Conservation (phyloP, 352 stramenopile species). For the Globisporangium nagaii region DNA sequence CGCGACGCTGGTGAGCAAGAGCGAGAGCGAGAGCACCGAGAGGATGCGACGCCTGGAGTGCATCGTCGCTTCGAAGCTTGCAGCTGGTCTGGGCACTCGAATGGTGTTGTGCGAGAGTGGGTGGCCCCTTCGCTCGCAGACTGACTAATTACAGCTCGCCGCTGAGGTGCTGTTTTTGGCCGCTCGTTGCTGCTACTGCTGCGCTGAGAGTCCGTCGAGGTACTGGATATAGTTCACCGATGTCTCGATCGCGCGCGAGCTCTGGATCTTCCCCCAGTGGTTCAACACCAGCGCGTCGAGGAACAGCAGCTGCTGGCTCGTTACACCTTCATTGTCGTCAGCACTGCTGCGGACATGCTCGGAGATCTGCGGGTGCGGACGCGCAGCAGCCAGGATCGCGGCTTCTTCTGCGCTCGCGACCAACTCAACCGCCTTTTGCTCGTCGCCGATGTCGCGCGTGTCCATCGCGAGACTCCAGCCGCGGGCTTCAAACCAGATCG, state of each 20-base stretch:
- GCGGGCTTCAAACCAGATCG: constrained; percentile 65
- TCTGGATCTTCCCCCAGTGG: constrained; percentile 36
- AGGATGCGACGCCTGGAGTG: no score
- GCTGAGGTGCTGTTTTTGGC: background rate
- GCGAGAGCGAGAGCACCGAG: background rate
- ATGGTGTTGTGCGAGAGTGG: no score
- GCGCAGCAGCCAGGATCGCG: constrained; percentile 13
- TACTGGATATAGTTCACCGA: constrained; percentile 45
- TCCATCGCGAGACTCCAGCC: constrained; percentile 40
- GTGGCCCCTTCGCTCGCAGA: no score
- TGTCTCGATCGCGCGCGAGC: constrained; percentile 22
- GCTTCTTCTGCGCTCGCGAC: constrained; percentile 16
- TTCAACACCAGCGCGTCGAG: constrained; percentile 58
- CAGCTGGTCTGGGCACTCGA: no score
- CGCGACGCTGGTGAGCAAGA: background rate
- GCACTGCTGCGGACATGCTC: constrained; percentile 35
- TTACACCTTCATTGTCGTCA: constrained; percentile 20
- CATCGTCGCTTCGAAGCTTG: background rate
- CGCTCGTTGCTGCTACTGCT: background rate
- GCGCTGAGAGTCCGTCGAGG: constrained; percentile 21
- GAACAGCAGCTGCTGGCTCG: constrained; percentile 44
- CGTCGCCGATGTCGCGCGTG: constrained; percentile 15
- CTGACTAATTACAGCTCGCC: background rate
- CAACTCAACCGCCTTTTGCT: constrained; percentile 15
- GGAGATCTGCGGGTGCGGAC: constrained; percentile 13